These are phyloP conservation scores for Smallanthus sonchifolius DNA, from an alignment of 129 eudicot genomes.

Conservation along the genomic window DNA sequence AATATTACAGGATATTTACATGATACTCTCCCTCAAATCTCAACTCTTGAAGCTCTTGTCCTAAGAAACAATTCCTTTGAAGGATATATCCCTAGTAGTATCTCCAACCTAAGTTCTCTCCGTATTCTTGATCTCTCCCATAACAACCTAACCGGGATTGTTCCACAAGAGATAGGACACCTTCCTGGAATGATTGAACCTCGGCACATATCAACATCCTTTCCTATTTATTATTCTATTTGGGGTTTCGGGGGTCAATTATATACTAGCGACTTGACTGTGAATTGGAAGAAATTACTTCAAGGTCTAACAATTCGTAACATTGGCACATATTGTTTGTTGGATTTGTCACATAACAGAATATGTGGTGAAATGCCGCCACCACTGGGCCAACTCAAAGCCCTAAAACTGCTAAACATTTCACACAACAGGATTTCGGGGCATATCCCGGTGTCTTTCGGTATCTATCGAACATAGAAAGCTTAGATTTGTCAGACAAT, in stretches of 20 bases:
- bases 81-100: slow-evolving; percentile 34
- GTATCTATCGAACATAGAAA: slow-evolving; percentile 38
- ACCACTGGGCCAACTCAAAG: slow-evolving; percentile 39
- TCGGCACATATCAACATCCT: slow-evolving; percentile 12
- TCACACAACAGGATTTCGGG: slow-evolving; percentile 38
- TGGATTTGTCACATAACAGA: slow-evolving; percentile 48
- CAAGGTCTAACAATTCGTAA: slow-evolving; percentile 33
- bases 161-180: slow-evolving; percentile 30
- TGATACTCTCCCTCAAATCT: slow-evolving; percentile 23
- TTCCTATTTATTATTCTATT: neutral
- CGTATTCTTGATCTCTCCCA: slow-evolving; percentile 50
- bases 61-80: slow-evolving; percentile 42
- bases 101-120: slow-evolving; percentile 38
- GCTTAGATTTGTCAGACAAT: slow-evolving; percentile 45
- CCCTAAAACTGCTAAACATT: slow-evolving; percentile 45
- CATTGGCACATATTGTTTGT: slow-evolving; percentile 38
- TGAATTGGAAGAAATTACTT: slow-evolving; percentile 54
- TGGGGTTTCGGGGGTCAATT: neutral
- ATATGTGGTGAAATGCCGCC: slow-evolving; percentile 37
- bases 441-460: slow-evolving; percentile 35
- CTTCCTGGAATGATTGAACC: slow-evolving; percentile 37
- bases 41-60: slow-evolving; percentile 34
- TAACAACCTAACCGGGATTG: slow-evolving; percentile 34
- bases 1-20: slow-evolving; percentile 34
- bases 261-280: slow-evolving; percentile 17